phyloP scores from a whole-genome alignment of 257 asterid species.

The Gentiana straminea region DNA sequence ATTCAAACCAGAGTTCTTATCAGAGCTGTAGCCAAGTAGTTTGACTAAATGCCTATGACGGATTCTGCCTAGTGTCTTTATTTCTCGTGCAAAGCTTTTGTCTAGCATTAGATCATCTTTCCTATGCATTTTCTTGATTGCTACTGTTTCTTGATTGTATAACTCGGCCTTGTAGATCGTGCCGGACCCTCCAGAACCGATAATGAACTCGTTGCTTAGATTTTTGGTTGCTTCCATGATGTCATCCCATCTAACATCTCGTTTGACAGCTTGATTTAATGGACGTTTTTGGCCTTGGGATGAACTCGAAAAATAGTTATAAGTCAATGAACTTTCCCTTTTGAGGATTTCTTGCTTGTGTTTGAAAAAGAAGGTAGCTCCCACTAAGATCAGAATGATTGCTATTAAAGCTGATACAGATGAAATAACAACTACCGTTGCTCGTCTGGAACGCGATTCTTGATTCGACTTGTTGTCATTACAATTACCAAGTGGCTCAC shows the following conservation, averaged over 20 bases:
- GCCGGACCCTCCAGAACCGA: slow-evolving; percentile 85
- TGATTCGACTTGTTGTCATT: slow-evolving; percentile 14
- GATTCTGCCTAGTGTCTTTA: slow-evolving; percentile 78
- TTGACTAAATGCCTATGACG: slow-evolving; percentile 82
- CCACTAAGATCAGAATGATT: slow-evolving; percentile 39
- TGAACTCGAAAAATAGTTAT: slow-evolving; percentile 48
- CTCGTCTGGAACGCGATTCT: slow-evolving; percentile 24
- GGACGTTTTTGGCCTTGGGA: slow-evolving; percentile 65
- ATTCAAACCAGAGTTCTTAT: slow-evolving; percentile 49
- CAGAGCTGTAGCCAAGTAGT: slow-evolving; percentile 69
- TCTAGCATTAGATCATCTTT: slow-evolving; percentile 62
- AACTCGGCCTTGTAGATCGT: slow-evolving; percentile 70
- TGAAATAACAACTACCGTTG: slow-evolving; percentile 54
- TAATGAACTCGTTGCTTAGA: slow-evolving; percentile 68
- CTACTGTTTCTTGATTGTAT: slow-evolving; percentile 58
- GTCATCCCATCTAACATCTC: slow-evolving; percentile 64
- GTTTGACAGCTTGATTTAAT: slow-evolving; percentile 37
- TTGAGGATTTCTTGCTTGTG: slow-evolving; percentile 42
- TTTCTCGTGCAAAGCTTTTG: slow-evolving; percentile 80
- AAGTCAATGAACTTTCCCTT: slow-evolving; percentile 32
- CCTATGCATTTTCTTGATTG: slow-evolving; percentile 63
- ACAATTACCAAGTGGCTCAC: slow-evolving; percentile 63
- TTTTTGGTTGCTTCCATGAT: slow-evolving; percentile 87
- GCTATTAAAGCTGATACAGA: slow-evolving; percentile 41
- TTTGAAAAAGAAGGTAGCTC: slow-evolving; percentile 54